Conservation (phyloP, 1,284 basidiomycete species). For the Cutaneotrichosporon sp. region DNA sequence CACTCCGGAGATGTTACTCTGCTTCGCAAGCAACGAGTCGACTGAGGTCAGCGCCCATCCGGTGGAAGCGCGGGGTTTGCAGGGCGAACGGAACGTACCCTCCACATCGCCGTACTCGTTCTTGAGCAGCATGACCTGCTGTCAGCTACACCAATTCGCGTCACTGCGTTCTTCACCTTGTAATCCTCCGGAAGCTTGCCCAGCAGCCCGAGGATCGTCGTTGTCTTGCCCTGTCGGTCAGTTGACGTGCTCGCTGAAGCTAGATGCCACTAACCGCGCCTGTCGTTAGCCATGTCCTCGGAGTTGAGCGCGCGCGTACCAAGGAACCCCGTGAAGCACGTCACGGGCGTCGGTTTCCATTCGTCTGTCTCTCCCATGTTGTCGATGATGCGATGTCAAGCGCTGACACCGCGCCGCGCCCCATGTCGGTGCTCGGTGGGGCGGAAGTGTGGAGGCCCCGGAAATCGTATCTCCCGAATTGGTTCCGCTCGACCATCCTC, state of each 20-base stretch:
- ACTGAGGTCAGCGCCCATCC: slow-evolving; percentile 56
- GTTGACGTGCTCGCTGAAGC: not conserved
- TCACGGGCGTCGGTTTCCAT: slow-evolving; percentile 63
- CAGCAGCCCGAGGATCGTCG: slow-evolving; percentile 75
- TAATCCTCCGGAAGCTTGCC: slow-evolving; percentile 76
- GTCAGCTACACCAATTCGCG: not conserved
- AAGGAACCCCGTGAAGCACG: slow-evolving; percentile 77
- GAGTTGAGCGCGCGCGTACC: slow-evolving; percentile 19
- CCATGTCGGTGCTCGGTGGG: not conserved
- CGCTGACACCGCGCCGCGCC: not conserved
- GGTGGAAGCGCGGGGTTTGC: not conserved
- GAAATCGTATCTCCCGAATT: not conserved
- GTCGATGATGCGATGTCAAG: not conserved
- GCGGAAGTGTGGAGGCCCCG: not conserved
- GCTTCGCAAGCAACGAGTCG: slow-evolving; percentile 79
- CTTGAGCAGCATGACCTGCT: slow-evolving; percentile 76
- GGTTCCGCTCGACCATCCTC: not conserved
- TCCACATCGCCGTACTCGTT: slow-evolving; percentile 52
- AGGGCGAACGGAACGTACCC: slow-evolving; percentile 30
- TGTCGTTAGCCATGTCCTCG: slow-evolving; percentile 1
- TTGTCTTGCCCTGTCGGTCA: slow-evolving; percentile 53
- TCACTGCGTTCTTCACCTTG: slow-evolving; percentile 32
- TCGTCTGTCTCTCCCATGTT: slow-evolving; percentile 15
- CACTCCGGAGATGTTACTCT: slow-evolving; percentile 76
- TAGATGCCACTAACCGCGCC: slow-evolving; percentile 32